Percentiles rank a stretch among this genome's conserved stretches.
Evolutionary conservation across 768 basidiomycete species (phyloP).

Genomic region (Coprinopsis sp.): DNA sequence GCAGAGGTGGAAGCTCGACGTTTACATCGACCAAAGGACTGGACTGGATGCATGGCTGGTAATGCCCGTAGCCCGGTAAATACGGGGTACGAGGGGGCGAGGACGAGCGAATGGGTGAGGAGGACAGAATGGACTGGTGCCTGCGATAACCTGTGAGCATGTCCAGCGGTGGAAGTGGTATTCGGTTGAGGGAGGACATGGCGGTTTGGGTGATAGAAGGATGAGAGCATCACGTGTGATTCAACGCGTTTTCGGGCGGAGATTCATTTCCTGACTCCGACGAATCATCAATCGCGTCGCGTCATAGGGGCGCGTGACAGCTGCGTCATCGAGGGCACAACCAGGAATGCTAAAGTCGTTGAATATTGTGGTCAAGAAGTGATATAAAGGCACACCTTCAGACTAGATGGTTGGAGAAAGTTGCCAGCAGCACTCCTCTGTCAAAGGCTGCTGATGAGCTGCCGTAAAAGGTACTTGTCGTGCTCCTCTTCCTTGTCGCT

Average conservation of each 20-base stretch:
- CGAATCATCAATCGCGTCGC: no score
- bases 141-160: constrained; percentile 16
- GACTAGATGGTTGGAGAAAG: no score
- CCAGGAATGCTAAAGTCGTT: no score
- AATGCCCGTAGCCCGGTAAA: constrained; percentile 20
- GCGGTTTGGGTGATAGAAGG: constrained; percentile 42
- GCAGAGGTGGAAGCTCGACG: constrained; percentile 14
- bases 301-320: no score
- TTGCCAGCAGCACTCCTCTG: no score
- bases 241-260: constrained; percentile 44
- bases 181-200: constrained; percentile 32
- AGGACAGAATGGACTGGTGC: constrained; percentile 19
- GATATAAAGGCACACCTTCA: no score
- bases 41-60: constrained; percentile 30
- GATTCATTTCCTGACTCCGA: constrained; percentile 25
- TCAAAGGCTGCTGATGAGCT: no score
- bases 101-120: constrained; percentile 34
- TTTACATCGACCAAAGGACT: constrained; percentile 31
- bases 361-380: no score
- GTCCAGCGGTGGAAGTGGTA: constrained; percentile 14
- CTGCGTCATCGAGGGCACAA: no score
- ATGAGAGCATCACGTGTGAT: constrained; percentile 37
- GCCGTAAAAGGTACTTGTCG: no score
- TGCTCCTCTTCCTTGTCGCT: no score
- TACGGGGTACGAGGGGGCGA: constrained; percentile 37